Conservation (phyloP, 1,284 basidiomycete species). For the Apiotrichum laibachii region DNA sequence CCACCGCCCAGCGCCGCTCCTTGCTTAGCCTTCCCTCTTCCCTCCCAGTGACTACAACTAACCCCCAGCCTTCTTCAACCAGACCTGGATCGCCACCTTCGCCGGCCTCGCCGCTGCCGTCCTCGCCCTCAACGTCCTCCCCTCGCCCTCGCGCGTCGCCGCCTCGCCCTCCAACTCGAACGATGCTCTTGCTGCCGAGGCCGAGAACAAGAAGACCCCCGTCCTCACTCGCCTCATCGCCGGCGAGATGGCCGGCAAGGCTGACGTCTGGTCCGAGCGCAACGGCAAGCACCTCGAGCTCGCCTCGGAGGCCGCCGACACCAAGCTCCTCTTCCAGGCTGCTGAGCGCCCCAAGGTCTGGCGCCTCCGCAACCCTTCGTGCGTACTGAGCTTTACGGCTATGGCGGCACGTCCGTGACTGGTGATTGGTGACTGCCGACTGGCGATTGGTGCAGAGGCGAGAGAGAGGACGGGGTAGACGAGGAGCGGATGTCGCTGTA, state of each 20-base stretch:
- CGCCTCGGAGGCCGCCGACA: conserved; percentile 47
- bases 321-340: conserved; percentile 52
- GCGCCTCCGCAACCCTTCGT: conserved; percentile 51
- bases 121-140: conserved; percentile 43
- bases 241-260: conserved; percentile 35
- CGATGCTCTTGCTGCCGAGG: conserved; percentile 23
- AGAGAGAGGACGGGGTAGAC: too few species aligned
- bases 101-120: conserved; percentile 27
- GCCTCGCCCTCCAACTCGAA: conserved; percentile 36
- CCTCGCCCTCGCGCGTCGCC: conserved; percentile 32
- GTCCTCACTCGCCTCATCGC: conserved; percentile 49
- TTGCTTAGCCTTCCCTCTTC: too few species aligned
- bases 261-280: conserved; percentile 37
- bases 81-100: conserved; percentile 44
- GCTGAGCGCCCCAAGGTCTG: conserved; percentile 50
- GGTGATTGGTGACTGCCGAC: not conserved
- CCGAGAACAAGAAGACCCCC: conserved; percentile 24
- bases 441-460: too few species aligned
- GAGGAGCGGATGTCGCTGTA: too few species aligned
- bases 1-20: too few species aligned
- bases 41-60: not conserved
- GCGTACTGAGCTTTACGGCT: conserved; percentile 14
- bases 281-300: conserved; percentile 53
- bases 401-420: not conserved
- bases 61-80: conserved; percentile 46